Evolutionary conservation across 2,329 filamentous ascomycete species (phyloP).

Genomic region (Grosmannia serpens): DNA sequence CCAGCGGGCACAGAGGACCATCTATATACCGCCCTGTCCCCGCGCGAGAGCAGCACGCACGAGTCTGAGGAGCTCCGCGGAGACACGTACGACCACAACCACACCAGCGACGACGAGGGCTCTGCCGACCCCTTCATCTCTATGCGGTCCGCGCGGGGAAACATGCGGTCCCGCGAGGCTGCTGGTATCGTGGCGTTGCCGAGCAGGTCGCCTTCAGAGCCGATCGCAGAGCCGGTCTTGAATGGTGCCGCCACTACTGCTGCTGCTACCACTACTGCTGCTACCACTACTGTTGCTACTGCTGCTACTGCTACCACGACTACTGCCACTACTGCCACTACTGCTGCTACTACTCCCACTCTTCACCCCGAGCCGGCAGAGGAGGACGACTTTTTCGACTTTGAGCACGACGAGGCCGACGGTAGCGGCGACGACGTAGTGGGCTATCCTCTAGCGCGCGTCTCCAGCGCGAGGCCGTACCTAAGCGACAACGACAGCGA

Average conservation of each 20-base stretch:
- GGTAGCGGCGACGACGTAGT: constrained; percentile 17
- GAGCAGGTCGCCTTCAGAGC: background rate
- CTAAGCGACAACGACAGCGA: constrained; percentile 1
- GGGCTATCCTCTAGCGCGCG: constrained; percentile 10
- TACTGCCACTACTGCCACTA: background rate
- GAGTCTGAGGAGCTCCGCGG: background rate
- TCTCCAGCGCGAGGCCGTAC: constrained; percentile 2
- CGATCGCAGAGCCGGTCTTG: background rate
- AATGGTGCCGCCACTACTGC: background rate
- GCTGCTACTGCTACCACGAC: background rate
- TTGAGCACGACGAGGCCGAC: constrained; percentile 11
- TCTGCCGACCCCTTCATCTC: background rate
- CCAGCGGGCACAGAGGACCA: background rate
- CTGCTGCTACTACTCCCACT: background rate
- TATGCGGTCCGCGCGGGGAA: background rate
- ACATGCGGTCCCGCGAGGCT: background rate
- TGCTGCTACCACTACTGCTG: background rate
- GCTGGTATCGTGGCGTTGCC: background rate
- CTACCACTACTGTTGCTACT: background rate
- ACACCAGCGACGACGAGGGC: background rate
- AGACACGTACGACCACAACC: background rate
- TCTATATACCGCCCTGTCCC: background rate
- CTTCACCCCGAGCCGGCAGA: background rate
- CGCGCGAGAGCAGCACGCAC: no score
- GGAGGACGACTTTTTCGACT: constrained; percentile 13